These are phyloP conservation scores for Tinospora cordifolia DNA, from an alignment of 164 flowering plant genomes.

Conservation along the genomic window DNA sequence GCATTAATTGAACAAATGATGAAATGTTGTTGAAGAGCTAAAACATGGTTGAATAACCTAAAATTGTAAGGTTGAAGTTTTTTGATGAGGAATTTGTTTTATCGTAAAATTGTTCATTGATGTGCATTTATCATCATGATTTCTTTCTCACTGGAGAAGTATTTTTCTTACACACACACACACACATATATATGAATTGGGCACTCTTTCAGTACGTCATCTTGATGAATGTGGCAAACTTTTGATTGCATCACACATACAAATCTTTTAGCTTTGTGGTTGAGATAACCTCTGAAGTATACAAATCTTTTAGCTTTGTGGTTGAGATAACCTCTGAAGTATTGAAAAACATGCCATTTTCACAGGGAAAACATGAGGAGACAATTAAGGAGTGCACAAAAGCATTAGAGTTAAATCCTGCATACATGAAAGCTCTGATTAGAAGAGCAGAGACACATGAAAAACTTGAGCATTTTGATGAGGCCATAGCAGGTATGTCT, in stretches of 20 bases:
- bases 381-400: constrained; percentile 81
- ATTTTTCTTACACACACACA: too few species aligned
- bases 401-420: constrained; percentile 77
- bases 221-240: neutral
- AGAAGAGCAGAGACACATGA: constrained; percentile 88
- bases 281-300: neutral
- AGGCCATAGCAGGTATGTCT: constrained; percentile 71
- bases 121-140: too few species aligned
- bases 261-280: neutral
- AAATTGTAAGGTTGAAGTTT: too few species aligned
- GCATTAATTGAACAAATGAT: too few species aligned
- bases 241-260: neutral
- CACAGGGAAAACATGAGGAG: constrained; percentile 69
- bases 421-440: constrained; percentile 63
- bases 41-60: too few species aligned
- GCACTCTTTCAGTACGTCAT: neutral
- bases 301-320: neutral
- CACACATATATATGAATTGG: too few species aligned
- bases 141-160: too few species aligned
- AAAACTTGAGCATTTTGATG: constrained; percentile 87
- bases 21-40: too few species aligned
- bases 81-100: too few species aligned
- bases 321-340: neutral
- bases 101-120: too few species aligned
- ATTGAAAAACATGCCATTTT: constrained; percentile 5